A percentile compares a stretch with the other conserved stretches of the same genome.
Evolutionary conservation across 495 filamentous ascomycete genomes (phyloP).

Genomic region (Cenococcum geophilum): DNA sequence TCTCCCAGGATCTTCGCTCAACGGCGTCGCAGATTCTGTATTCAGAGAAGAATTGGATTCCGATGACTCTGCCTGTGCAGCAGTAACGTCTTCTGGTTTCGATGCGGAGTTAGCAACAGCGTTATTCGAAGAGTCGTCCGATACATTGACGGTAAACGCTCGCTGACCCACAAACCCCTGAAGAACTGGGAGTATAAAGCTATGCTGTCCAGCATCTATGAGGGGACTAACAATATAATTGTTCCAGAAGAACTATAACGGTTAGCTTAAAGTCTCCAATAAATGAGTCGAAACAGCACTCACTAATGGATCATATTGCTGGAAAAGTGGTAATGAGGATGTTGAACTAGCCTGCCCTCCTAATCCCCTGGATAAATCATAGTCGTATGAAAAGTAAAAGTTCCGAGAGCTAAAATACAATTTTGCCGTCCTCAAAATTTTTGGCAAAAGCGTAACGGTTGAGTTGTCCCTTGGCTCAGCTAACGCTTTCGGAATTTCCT

Average conservation of each 20-base stretch:
- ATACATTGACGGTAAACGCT: slow-evolving; percentile 59
- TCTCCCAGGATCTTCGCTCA: slow-evolving; percentile 10
- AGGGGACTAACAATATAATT: slow-evolving; percentile 66
- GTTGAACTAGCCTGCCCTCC: slow-evolving; percentile 41
- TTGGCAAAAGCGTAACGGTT: slow-evolving; percentile 60
- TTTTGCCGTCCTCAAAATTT: slow-evolving; percentile 73
- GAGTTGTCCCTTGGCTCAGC: slow-evolving; percentile 36
- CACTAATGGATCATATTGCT: slow-evolving; percentile 67
- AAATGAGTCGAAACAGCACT: slow-evolving; percentile 1
- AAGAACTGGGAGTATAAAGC: slow-evolving; percentile 73
- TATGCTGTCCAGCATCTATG: slow-evolving; percentile 57
- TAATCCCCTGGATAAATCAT: slow-evolving; percentile 72
- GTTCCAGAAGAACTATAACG: slow-evolving; percentile 81
- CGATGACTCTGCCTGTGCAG: not conserved
- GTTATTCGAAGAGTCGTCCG: slow-evolving; percentile 23
- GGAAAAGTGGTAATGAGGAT: slow-evolving; percentile 55
- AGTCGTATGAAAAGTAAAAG: slow-evolving; percentile 91
- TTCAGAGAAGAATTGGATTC: slow-evolving; percentile 13
- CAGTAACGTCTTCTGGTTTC: slow-evolving; percentile 22
- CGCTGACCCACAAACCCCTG: slow-evolving; percentile 93
- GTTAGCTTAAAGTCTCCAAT: not conserved
- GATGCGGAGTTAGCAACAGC: slow-evolving; percentile 27
- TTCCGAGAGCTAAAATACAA: slow-evolving; percentile 70
- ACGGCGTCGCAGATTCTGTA: slow-evolving; percentile 11
- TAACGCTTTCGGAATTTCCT: slow-evolving; percentile 34